Conservation (phyloP, 768 basidiomycete species). For the Rhodotorula paludigena region DNA sequence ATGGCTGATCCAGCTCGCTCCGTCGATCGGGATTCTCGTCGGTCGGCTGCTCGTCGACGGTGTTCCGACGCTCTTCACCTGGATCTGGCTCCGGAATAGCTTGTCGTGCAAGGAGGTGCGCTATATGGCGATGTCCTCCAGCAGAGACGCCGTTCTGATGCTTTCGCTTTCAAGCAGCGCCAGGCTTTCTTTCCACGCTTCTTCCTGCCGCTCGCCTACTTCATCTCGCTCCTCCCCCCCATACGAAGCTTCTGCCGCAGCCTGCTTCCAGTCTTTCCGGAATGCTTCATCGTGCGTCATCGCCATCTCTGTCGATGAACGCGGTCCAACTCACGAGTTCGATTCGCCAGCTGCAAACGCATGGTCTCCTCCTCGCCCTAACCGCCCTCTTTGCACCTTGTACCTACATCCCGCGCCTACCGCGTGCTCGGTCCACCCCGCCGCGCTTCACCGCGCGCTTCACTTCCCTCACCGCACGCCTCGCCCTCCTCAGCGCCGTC, state of each 20-base stretch:
- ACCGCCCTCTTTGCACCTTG: slow-evolving; percentile 9
- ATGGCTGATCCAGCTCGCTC: background rate
- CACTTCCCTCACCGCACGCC: background rate
- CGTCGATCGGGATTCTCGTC: background rate
- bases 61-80: background rate
- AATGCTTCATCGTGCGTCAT: slow-evolving; percentile 23
- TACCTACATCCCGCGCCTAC: background rate
- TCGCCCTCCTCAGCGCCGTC: slow-evolving; percentile 3
- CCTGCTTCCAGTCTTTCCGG: background rate
- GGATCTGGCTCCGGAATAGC: background rate
- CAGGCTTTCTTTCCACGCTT: background rate
- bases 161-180: background rate
- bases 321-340: background rate
- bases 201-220: slow-evolving; percentile 1
- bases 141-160: background rate
- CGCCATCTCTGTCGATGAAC: background rate
- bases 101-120: slow-evolving; percentile 16
- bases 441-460: background rate
- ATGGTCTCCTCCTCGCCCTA: slow-evolving; percentile 23
- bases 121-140: background rate
- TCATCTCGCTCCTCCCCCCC: background rate
- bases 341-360: slow-evolving; percentile 18
- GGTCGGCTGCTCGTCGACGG: slow-evolving; percentile 9
- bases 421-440: background rate
- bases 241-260: background rate